phyloP scores from a whole-genome alignment of 225 moss, liverwort and hornwort species.

The Ulota crispa region DNA sequence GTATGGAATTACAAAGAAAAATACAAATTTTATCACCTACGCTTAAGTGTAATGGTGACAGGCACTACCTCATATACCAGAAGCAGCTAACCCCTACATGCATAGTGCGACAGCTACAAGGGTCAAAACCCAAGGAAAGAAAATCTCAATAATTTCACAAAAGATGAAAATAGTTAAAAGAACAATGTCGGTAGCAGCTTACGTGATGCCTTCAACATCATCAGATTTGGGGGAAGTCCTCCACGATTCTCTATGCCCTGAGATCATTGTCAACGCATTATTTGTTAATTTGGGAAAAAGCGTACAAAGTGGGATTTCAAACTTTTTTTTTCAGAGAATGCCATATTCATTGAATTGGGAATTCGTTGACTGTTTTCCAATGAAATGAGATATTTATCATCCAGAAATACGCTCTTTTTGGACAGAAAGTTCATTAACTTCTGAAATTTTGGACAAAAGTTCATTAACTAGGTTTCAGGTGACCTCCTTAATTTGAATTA shows the following conservation, averaged over 20 bases:
- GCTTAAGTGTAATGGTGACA: not conserved
- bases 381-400: too few species aligned
- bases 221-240: slow-evolving; percentile 11
- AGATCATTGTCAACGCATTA: too few species aligned
- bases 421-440: too few species aligned
- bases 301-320: too few species aligned
- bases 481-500: too few species aligned
- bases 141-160: not conserved
- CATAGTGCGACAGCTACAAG: not conserved
- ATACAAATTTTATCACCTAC: not conserved
- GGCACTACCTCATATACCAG: not conserved
- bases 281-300: too few species aligned
- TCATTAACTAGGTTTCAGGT: too few species aligned
- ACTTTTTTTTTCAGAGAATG: too few species aligned
- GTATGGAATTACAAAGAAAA: not conserved
- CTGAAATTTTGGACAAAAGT: too few species aligned
- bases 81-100: not conserved
- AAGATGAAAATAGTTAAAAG: not conserved
- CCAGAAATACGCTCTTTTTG: too few species aligned
- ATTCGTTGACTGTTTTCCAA: too few species aligned
- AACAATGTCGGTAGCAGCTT: not conserved
- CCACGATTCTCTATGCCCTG: slow-evolving; percentile 23
- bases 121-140: not conserved
- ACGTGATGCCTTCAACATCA: slow-evolving; percentile 31
- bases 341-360: too few species aligned